These are phyloP conservation scores for Euclidium syriacum DNA, from an alignment of 345 rosid genomes.

Conservation along the genomic window DNA sequence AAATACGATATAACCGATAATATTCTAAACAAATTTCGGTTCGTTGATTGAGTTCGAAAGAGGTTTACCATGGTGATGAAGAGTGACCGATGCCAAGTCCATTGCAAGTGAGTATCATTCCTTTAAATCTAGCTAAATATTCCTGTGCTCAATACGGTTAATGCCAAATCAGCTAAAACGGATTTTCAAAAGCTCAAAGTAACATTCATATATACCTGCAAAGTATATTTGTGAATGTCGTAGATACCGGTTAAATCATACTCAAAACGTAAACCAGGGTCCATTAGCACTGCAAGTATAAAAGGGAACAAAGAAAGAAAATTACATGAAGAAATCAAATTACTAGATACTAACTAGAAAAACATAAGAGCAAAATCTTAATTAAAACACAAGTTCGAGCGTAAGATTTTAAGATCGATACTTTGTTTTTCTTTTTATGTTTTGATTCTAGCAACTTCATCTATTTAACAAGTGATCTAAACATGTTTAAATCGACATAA, in stretches of 20 bases:
- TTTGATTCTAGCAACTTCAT: too few species aligned
- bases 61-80: slow-evolving; percentile 58
- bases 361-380: not conserved
- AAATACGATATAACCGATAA: too few species aligned
- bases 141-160: slow-evolving; percentile 45
- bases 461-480: too few species aligned
- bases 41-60: too few species aligned
- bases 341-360: too few species aligned
- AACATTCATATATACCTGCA: slow-evolving; percentile 68
- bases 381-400: too few species aligned
- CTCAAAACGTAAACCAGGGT: slow-evolving; percentile 67
- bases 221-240: slow-evolving; percentile 71
- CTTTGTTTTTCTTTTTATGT: too few species aligned
- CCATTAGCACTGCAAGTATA: slow-evolving; percentile 64
- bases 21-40: too few species aligned
- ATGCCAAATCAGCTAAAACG: not conserved
- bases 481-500: not conserved
- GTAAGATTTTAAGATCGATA: too few species aligned
- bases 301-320: slow-evolving; percentile 17
- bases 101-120: slow-evolving; percentile 87
- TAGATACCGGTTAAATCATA: slow-evolving; percentile 74
- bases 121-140: slow-evolving; percentile 81
- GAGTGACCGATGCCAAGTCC: slow-evolving; percentile 73
- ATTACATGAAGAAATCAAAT: not conserved
- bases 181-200: too few species aligned